Conservation (phyloP, 441 rosid species). For the Euphorbia schlechtendalii region DNA sequence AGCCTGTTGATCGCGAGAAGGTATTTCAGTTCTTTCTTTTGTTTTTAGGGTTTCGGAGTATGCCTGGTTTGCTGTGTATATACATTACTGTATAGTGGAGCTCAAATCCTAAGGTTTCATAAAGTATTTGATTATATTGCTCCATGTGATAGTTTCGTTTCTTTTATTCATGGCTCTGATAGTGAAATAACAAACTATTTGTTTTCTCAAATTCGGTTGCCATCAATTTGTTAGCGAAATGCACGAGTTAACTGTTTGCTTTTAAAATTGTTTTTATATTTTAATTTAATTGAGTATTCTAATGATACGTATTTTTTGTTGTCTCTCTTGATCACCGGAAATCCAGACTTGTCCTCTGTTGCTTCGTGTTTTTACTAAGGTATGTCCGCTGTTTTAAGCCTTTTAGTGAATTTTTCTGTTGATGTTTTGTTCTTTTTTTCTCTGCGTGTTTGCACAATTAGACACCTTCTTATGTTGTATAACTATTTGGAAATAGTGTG, state of each 20-base stretch:
- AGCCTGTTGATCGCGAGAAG: constrained; percentile 88
- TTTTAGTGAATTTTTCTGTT: not conserved
- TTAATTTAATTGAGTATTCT: not conserved
- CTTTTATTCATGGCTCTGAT: not conserved
- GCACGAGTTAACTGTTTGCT: too few relatives aligned
- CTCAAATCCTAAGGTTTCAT: not conserved
- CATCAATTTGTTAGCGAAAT: not conserved
- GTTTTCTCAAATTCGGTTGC: not conserved
- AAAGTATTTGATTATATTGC: not conserved
- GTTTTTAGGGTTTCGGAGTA: constrained; percentile 18
- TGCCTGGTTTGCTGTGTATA: not conserved
- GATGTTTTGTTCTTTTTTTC: too few relatives aligned
- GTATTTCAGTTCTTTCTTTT: constrained; percentile 16
- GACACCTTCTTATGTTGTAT: not conserved
- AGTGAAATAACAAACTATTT: not conserved
- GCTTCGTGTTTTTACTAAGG: constrained; percentile 98
- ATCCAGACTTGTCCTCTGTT: constrained; percentile 86
- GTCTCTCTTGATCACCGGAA: not conserved
- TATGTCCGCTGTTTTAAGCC: constrained; percentile 17
- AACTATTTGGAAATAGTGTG: not conserved
- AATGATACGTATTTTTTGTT: not conserved
- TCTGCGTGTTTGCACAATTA: not conserved
- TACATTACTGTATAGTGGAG: not conserved
- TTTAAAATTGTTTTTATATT: not conserved
- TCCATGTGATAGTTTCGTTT: not conserved